Base-by-base conservation (phyloP, 2,329 filamentous ascomycete genomes). In the Fusarium verrucosum region DNA sequence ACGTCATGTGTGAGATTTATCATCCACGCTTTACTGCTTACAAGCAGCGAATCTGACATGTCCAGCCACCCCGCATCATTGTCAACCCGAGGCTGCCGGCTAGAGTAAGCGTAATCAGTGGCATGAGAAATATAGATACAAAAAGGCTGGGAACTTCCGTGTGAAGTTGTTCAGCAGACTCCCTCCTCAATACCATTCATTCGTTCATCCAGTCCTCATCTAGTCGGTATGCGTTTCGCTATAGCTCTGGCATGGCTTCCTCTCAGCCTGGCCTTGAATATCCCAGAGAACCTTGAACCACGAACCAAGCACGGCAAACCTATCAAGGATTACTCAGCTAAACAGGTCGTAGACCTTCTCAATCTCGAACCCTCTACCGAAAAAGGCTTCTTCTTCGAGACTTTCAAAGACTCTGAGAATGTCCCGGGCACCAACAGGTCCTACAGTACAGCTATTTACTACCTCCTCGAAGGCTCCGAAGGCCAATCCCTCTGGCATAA, bases 401-500 rank as follows among this genome's bases (percentile, higher is more conserved):
- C 78, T 0, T 84, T 82, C 62, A 75, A 76, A 37, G 82, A 85
- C 69, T 44, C 58, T 2, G 62, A 68, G 4, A 69, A 62, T 1
- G 22, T 62, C 14, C 43, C 70, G 11, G 72, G 67, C 36, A 50
- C 32, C 13, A 66, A 68, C 9, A 81, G 82, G 52, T 79, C 81
- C 3, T 56, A 74, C 52, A 82, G 80, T 72, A 84, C 82, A 1
- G 77, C 76, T 44, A 85, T 84, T 66, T 85, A 85, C 74, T 85
- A 85, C 65, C 77, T 85, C 0, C 78, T 85, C 7, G 78, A 84
- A 50, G 79, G 80, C 30, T 60, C 72, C 9, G 71, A 63, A 1
- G 78, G 80, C 1, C 63, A 76, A 17, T 85, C 83, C 5, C 70
- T 78, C 55, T 85, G 82, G 83, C 83, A 85, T 70, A 80, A 80